Conservation (phyloP, 106 monocot genomes). For the Acorus calamus region DNA sequence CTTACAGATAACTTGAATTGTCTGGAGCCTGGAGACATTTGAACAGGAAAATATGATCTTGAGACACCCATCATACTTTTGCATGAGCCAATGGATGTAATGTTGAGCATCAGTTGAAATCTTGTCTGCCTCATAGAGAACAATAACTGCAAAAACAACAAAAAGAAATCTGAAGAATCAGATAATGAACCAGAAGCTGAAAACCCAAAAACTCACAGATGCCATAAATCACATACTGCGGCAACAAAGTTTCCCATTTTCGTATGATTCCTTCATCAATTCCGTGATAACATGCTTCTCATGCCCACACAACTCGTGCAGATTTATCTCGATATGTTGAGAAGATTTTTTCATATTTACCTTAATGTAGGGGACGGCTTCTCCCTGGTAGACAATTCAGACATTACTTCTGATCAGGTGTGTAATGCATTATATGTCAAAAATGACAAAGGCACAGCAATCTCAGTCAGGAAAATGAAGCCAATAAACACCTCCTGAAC, state of each 20-base stretch:
- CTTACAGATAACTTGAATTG: conserved; percentile 21
- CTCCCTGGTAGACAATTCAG: conserved; percentile 13
- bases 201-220: background rate
- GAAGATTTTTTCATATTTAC: conserved; percentile 21
- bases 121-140: conserved; percentile 36
- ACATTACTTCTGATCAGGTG: background rate
- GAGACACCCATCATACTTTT: conserved; percentile 28
- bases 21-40: conserved; percentile 35
- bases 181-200: background rate
- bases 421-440: background rate
- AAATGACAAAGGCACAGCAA: background rate
- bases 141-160: conserved; percentile 20
- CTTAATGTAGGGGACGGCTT: conserved; percentile 16
- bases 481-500: no score
- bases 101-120: conserved; percentile 36
- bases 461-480: no score
- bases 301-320: conserved; percentile 30
- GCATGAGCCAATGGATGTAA: conserved; percentile 35
- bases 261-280: conserved; percentile 24
- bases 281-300: conserved; percentile 29
- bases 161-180: background rate
- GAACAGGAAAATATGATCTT: conserved; percentile 38
- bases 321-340: conserved; percentile 33
- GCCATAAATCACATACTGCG: conserved; percentile 18
- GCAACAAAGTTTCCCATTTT: conserved; percentile 2